These are phyloP conservation scores for Jaapia argillacea DNA, from an alignment of 768 basidiomycete genomes.

Conservation along the genomic window DNA sequence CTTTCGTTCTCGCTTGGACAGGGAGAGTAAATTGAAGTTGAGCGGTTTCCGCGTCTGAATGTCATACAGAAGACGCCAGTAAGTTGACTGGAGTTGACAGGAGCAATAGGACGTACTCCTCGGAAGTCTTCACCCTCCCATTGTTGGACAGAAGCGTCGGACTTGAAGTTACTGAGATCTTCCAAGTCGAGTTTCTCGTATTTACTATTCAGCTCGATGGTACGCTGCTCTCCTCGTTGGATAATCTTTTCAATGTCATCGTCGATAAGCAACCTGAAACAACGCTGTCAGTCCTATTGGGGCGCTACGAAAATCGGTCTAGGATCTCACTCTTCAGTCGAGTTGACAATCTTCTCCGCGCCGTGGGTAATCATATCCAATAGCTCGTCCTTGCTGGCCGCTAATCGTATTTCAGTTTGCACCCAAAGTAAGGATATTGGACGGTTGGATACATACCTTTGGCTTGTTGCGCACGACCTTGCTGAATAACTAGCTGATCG, in stretches of 20 bases:
- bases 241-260: constrained; percentile 96
- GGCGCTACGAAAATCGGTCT: no score
- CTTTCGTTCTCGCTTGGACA: constrained; percentile 91
- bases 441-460: constrained; percentile 43
- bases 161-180: constrained; percentile 94
- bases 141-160: constrained; percentile 81
- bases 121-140: constrained; percentile 97
- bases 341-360: constrained; percentile 92
- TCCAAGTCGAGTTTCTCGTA: constrained; percentile 92
- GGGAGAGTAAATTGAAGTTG: constrained; percentile 69
- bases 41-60: constrained; percentile 47
- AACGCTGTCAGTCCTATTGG: constrained; percentile 3
- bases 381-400: constrained; percentile 90
- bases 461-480: constrained; percentile 73
- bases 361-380: constrained; percentile 98
- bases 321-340: constrained; percentile 53
- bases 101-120: constrained; percentile 32
- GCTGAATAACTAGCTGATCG: constrained; percentile 96
- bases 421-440: neutral
- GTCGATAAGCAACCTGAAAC: constrained; percentile 56
- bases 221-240: constrained; percentile 81
- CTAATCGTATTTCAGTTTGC: constrained; percentile 25
- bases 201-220: constrained; percentile 78
- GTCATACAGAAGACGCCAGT: neutral
- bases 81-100: no score